These are phyloP conservation scores for Durusdinium trenchii DNA, from an alignment of 73 alveolate genomes.

Conservation along the genomic window DNA sequence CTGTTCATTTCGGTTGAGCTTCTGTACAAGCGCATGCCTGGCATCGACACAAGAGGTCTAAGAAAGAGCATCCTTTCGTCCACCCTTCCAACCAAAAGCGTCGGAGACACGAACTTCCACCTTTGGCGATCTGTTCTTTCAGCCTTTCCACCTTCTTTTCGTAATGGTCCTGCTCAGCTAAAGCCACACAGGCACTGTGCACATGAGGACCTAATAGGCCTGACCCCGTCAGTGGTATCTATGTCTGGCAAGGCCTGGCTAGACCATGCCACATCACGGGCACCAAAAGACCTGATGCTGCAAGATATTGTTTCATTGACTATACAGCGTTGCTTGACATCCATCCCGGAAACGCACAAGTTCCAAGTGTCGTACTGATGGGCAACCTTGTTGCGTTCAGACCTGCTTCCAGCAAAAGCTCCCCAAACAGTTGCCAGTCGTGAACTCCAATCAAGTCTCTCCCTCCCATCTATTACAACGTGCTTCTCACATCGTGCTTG, in stretches of 20 bases:
- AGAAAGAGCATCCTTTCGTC: neutral
- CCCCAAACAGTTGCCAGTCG: neutral
- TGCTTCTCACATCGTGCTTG: neutral
- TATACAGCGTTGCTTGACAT: too few species aligned
- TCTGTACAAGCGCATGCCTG: constrained; percentile 82
- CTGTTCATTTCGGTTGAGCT: constrained; percentile 85
- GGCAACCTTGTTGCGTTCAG: constrained; percentile 62
- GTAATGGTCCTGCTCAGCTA: constrained; percentile 48
- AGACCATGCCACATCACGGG: constrained; percentile 60
- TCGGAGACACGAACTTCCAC: constrained; percentile 43
- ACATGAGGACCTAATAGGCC: too few species aligned
- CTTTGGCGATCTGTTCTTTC: constrained; percentile 67
- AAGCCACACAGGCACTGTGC: neutral
- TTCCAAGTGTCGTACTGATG: constrained; percentile 40
- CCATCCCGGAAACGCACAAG: neutral
- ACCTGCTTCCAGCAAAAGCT: neutral
- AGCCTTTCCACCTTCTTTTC: constrained; percentile 69
- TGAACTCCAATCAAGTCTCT: neutral
- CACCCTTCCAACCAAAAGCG: neutral
- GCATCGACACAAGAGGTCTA: neutral
- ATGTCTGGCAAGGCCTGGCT: constrained; percentile 15
- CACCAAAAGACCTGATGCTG: constrained; percentile 42
- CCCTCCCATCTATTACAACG: neutral
- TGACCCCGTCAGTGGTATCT: neutral
- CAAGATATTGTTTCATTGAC: neutral